phyloP scores from a whole-genome alignment of 106 monocot genomes.

The Dioscorea dumetorum region DNA sequence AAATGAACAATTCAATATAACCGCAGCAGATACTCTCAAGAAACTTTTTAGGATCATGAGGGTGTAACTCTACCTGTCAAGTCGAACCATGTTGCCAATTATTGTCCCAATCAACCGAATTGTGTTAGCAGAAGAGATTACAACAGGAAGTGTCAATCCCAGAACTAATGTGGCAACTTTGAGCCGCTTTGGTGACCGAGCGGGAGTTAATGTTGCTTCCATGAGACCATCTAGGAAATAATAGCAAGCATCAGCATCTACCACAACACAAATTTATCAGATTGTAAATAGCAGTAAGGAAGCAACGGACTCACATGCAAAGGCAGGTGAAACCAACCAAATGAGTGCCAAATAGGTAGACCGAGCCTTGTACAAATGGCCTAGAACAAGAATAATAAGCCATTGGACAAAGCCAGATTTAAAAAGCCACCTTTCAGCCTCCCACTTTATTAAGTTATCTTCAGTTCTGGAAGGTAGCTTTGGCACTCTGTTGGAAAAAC shows the following conservation, averaged over 20 bases:
- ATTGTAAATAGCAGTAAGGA: slow-evolving; percentile 1
- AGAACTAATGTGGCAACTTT: slow-evolving; percentile 63
- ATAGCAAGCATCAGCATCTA: not conserved
- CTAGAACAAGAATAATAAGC: slow-evolving; percentile 64
- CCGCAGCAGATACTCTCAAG: no score
- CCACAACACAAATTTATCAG: not conserved
- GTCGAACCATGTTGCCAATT: slow-evolving; percentile 50
- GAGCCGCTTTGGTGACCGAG: slow-evolving; percentile 58
- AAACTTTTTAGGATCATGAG: not conserved
- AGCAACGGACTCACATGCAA: slow-evolving; percentile 70
- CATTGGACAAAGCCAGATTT: slow-evolving; percentile 92
- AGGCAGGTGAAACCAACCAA: slow-evolving; percentile 90
- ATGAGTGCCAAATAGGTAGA: slow-evolving; percentile 77
- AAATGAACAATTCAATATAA: no score
- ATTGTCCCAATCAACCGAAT: slow-evolving; percentile 44
- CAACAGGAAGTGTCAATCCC: slow-evolving; percentile 53
- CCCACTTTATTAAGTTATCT: slow-evolving; percentile 44
- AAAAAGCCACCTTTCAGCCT: slow-evolving; percentile 96
- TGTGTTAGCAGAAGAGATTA: slow-evolving; percentile 53
- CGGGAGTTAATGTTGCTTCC: slow-evolving; percentile 91
- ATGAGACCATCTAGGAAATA: slow-evolving; percentile 68
- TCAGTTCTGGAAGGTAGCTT: slow-evolving; percentile 8
- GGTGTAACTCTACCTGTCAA: slow-evolving; percentile 57
- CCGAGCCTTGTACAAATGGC: slow-evolving; percentile 54
- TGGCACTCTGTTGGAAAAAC: slow-evolving; percentile 17